Conservation (phyloP, 1,139 yeast species). For the Pichia sp. region DNA sequence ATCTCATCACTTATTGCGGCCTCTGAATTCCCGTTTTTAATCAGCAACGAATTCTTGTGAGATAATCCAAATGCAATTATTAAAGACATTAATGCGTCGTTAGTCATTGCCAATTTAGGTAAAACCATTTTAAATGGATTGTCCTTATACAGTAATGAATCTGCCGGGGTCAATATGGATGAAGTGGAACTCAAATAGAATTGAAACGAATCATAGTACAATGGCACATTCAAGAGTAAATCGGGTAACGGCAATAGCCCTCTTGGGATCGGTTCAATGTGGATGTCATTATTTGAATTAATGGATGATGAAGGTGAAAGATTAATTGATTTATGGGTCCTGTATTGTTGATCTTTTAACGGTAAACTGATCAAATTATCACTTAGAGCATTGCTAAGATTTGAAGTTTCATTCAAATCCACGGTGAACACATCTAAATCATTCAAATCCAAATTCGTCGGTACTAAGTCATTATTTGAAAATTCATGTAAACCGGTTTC, state of each 20-base stretch:
- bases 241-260: slow-evolving; percentile 52
- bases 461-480: too few relatives aligned
- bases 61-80: slow-evolving; percentile 62
- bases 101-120: slow-evolving; percentile 62
- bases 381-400: too few relatives aligned
- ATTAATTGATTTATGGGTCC: too few relatives aligned
- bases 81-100: slow-evolving; percentile 51
- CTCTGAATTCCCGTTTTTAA: slow-evolving; percentile 19
- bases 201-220: slow-evolving; percentile 51
- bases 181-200: slow-evolving; percentile 60
- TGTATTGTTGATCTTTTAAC: too few relatives aligned
- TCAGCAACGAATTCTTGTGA: slow-evolving; percentile 33
- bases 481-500: too few relatives aligned
- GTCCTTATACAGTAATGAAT: slow-evolving; percentile 42
- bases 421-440: slow-evolving; percentile 18
- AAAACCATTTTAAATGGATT: slow-evolving; percentile 62
- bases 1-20: slow-evolving; percentile 30
- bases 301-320: slow-evolving; percentile 5
- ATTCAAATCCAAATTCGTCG: neutral
- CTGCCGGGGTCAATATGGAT: slow-evolving; percentile 60
- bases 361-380: too few relatives aligned
- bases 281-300: slow-evolving; percentile 11
- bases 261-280: slow-evolving; percentile 33
- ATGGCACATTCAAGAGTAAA: slow-evolving; percentile 47
- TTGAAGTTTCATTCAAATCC: slow-evolving; percentile 10